These are phyloP conservation scores for Rhytidiadelphus loreus DNA, from an alignment of 225 moss, liverwort and hornwort species.

Conservation along the genomic window DNA sequence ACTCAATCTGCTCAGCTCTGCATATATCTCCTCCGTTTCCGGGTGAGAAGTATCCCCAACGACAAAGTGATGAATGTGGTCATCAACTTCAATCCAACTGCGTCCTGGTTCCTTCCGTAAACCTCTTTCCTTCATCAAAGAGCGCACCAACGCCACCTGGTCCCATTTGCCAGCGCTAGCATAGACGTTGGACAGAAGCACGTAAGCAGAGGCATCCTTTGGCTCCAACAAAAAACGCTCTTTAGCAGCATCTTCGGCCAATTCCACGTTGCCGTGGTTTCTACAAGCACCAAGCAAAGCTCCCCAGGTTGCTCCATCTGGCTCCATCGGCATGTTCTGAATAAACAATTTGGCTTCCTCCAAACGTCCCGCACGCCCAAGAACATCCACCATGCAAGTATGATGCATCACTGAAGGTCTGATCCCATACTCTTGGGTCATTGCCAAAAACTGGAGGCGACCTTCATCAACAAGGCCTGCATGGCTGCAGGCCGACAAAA, in stretches of 20 bases:
- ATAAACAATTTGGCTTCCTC: background rate
- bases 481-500: background rate
- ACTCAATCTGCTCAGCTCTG: background rate
- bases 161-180: background rate
- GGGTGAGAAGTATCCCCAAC: background rate
- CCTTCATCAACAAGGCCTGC: background rate
- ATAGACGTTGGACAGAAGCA: background rate
- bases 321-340: background rate
- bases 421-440: background rate
- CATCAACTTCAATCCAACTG: background rate
- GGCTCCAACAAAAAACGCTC: background rate
- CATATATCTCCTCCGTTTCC: background rate
- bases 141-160: background rate
- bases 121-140: background rate
- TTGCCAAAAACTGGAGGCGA: background rate
- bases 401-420: background rate
- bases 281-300: background rate
- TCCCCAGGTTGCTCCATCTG: background rate
- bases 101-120: background rate
- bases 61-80: background rate
- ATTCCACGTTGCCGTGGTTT: background rate
- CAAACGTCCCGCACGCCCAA: background rate
- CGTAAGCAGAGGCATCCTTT: background rate
- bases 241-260: background rate
- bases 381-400: background rate